phyloP scores from a whole-genome alignment of 306 rosid genomes.

The Gillenia trifoliata region DNA sequence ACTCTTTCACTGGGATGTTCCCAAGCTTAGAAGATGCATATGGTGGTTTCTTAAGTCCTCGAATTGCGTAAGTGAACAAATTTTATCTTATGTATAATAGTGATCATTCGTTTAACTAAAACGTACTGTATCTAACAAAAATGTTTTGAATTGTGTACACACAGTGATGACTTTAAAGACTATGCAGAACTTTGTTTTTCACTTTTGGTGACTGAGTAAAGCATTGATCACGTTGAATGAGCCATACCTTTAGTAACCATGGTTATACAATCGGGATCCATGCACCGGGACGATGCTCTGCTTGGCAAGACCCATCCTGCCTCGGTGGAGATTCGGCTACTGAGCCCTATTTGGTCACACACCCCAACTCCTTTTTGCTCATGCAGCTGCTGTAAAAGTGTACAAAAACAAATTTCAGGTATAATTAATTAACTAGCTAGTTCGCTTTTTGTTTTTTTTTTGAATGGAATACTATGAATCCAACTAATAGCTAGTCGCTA shows the following conservation, averaged over 20 bases:
- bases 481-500: neutral
- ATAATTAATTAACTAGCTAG: neutral
- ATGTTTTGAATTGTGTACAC: neutral
- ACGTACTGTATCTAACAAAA: too few species aligned
- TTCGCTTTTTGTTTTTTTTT: too few species aligned
- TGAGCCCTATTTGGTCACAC: slow-evolving; percentile 55
- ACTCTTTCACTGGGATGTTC: slow-evolving; percentile 71
- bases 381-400: slow-evolving; percentile 43
- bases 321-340: slow-evolving; percentile 41
- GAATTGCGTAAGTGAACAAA: slow-evolving; percentile 39
- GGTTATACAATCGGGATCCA: slow-evolving; percentile 13
- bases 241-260: slow-evolving; percentile 4
- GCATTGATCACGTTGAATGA: slow-evolving; percentile 59
- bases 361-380: slow-evolving; percentile 56
- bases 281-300: slow-evolving; percentile 48
- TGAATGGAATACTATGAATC: neutral
- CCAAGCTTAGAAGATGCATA: slow-evolving; percentile 58
- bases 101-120: neutral
- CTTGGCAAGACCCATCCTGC: slow-evolving; percentile 32
- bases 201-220: slow-evolving; percentile 56
- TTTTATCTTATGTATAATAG: neutral
- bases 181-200: slow-evolving; percentile 46
- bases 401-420: slow-evolving; percentile 39
- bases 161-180: slow-evolving; percentile 36
- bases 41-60: slow-evolving; percentile 48